Evolutionary conservation across 176 grass and related monocot genomes (phyloP), one percentile per base, ranked within the genome.

Genomic region (Typha latifolia): DNA sequence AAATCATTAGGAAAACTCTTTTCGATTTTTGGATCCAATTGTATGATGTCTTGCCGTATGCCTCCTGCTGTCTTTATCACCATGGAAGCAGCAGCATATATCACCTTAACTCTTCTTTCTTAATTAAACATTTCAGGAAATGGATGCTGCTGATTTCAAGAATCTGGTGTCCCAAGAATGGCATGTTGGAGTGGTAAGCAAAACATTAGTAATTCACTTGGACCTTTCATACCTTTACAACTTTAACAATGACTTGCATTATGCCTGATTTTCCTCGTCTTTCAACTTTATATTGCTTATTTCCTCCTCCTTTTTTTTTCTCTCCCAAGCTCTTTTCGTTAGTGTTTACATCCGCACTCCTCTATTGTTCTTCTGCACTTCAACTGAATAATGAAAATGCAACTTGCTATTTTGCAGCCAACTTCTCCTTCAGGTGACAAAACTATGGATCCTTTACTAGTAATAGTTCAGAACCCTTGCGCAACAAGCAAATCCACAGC

Each of bases 161-260:
- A 83, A 87, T 2, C 86, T 97, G 31, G 80, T 82, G 65, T 90
- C 83, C 16, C 88, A 97, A 62, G 72, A 97, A 68, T 97, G 88
- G 94, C 94, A 97, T 66, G 89, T 97, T 0, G 94, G 89, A 49
- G 85, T 97, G 88, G 94, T 97, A 78, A 65, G 89, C 63, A 67
- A 32, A 65, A 49, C 24, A 70, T 31, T 72, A 72, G 23, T 29
- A 29, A 29, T 29, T 29, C 27, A 43, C 37, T 43, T 10, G 37
- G 37, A 9, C 9, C 6, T 43, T 43, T 43, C 9, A 10, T 10
- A 43, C 37, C 9, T 43, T 43, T 43, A 43, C 37, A 43, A 18
- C 2, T 55, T 5, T 14, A 15, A 55, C 51, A 55, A 3, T 16
- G 5, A 16, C 51, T 14, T 55, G n/a, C 37, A 55, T 55, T 21